Conservation (phyloP, 768 basidiomycete species). For the Obba rivulosa region DNA sequence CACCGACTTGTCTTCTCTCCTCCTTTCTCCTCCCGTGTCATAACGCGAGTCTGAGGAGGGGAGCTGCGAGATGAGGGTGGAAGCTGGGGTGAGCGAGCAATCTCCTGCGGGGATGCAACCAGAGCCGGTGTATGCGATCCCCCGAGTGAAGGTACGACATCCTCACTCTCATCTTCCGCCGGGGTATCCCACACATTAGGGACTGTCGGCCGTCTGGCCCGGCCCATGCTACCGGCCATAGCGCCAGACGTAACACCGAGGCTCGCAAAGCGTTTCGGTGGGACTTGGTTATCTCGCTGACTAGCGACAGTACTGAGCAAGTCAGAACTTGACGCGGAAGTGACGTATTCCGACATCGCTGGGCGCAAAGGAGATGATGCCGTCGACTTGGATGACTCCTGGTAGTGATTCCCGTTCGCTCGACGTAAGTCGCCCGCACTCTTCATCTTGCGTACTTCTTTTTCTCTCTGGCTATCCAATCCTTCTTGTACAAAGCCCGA, state of each 20-base stretch:
- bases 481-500: neutral
- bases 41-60: conserved; percentile 1
- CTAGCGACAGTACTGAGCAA: conserved; percentile 37
- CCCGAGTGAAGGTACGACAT: conserved; percentile 6
- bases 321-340: conserved; percentile 69
- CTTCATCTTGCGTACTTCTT: conserved; percentile 77
- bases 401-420: conserved; percentile 29
- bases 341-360: conserved; percentile 43
- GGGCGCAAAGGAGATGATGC: conserved; percentile 35
- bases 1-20: conserved; percentile 69
- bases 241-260: conserved; percentile 47
- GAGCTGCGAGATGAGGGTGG: neutral
- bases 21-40: conserved; percentile 29
- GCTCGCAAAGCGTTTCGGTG: conserved; percentile 60
- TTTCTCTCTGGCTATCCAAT: conserved; percentile 27
- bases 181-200: conserved; percentile 47
- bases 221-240: conserved; percentile 28
- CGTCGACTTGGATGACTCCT: conserved; percentile 20
- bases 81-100: no score
- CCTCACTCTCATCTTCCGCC: conserved; percentile 23
- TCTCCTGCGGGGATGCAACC: neutral
- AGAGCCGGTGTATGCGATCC: conserved; percentile 4
- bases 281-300: conserved; percentile 29
- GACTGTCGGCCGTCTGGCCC: conserved; percentile 36
- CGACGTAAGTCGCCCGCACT: conserved; percentile 77